Conservation (phyloP, 495 filamentous ascomycete genomes). For the Apiosordaria backusii region DNA sequence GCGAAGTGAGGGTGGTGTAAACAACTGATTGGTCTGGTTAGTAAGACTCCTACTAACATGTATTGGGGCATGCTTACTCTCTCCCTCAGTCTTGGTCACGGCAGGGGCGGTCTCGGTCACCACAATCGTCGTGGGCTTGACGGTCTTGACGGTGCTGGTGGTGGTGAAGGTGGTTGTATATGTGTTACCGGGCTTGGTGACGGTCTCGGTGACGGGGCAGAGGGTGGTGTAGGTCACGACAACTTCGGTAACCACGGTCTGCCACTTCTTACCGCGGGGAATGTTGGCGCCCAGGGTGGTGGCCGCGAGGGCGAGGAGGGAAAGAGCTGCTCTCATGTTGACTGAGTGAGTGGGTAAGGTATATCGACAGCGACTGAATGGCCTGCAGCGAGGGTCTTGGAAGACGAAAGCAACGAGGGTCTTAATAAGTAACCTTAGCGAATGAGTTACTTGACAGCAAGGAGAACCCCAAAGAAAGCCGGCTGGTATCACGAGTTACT, state of each 20-base stretch:
- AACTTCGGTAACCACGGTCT: slow-evolving; percentile 36
- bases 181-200: slow-evolving; percentile 36
- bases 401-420: slow-evolving; percentile 12
- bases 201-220: slow-evolving; percentile 43
- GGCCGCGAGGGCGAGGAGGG: slow-evolving; percentile 40
- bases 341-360: slow-evolving; percentile 7
- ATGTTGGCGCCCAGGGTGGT: slow-evolving; percentile 36
- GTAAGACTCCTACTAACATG: too few species aligned
- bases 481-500: background rate
- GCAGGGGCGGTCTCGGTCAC: slow-evolving; percentile 26
- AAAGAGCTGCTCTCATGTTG: slow-evolving; percentile 42
- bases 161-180: slow-evolving; percentile 47
- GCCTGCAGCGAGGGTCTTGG: slow-evolving; percentile 26
- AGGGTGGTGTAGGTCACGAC: slow-evolving; percentile 40
- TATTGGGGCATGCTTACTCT: too few species aligned
- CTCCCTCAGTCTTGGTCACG: slow-evolving; percentile 22
- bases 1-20: slow-evolving; percentile 40
- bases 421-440: slow-evolving; percentile 45
- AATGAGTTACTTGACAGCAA: slow-evolving; percentile 43
- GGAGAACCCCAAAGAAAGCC: slow-evolving; percentile 22
- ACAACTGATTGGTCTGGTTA: too few species aligned
- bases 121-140: slow-evolving; percentile 27
- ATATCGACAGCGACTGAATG: slow-evolving; percentile 17
- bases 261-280: slow-evolving; percentile 24
- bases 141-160: slow-evolving; percentile 35